Percentiles rank a stretch among this genome's conserved stretches.
Conservation (phyloP, 495 filamentous ascomycete species). For the Trichoderma reesei region DNA sequence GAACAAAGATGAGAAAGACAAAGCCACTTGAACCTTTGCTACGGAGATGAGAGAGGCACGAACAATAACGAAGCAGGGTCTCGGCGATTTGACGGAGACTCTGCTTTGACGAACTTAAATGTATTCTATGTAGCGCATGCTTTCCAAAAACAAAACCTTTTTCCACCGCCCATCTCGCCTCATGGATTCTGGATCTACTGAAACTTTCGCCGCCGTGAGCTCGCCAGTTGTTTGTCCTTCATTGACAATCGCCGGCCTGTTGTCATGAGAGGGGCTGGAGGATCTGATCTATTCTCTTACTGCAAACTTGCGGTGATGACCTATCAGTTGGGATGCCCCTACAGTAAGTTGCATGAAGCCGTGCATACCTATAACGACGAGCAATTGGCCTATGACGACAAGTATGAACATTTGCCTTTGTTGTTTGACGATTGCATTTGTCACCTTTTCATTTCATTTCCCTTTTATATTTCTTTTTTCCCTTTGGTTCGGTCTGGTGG, state of each 20-base stretch:
- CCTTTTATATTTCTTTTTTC: neutral
- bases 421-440: neutral
- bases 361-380: too few species aligned
- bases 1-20: slow-evolving; percentile 21
- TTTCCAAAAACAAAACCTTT: slow-evolving; percentile 5
- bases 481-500: neutral
- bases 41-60: neutral
- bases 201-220: neutral
- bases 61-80: neutral
- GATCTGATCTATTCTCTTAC: neutral
- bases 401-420: neutral
- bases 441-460: neutral
- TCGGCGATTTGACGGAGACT: neutral
- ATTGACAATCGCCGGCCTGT: slow-evolving; percentile 5
- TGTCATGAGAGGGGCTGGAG: neutral
- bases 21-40: neutral
- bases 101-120: slow-evolving; percentile 7
- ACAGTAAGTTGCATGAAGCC: too few species aligned
- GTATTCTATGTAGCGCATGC: slow-evolving; percentile 9
- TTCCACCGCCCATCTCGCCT: neutral
- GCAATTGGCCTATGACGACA: slow-evolving; percentile 17
- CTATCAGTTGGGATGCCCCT: neutral
- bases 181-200: neutral
- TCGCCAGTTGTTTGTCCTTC: neutral
- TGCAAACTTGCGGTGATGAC: neutral